These are phyloP conservation scores for Allomyces macrogynus DNA, from an alignment of 192 early-diverging fungal species.

Conservation along the genomic window DNA sequence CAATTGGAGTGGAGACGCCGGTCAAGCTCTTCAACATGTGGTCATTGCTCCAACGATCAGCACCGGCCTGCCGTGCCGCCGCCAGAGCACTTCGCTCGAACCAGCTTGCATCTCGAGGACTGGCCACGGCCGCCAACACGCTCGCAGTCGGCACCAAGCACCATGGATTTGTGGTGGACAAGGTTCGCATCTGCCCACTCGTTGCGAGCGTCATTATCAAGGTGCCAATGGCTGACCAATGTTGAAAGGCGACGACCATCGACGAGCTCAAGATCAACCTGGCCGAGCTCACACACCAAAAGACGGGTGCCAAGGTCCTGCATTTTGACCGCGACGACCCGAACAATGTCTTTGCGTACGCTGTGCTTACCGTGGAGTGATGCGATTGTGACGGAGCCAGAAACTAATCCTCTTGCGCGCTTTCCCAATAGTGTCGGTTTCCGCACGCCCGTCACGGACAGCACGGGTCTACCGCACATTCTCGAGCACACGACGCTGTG, in stretches of 20 bases:
- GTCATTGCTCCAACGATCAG: too few relatives aligned
- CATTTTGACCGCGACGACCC: constrained; percentile 68
- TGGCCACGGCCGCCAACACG: too few relatives aligned
- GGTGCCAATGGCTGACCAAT: too few relatives aligned
- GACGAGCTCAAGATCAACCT: constrained; percentile 62
- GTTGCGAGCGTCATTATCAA: too few relatives aligned
- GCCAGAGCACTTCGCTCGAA: too few relatives aligned
- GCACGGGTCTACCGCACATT: constrained; percentile 80
- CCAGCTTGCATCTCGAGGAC: too few relatives aligned
- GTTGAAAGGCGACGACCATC: constrained; percentile 24
- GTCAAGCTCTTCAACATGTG: too few relatives aligned
- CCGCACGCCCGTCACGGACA: constrained; percentile 57
- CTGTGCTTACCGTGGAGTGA: background rate
- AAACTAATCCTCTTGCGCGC: constrained; percentile 4
- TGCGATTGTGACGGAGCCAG: background rate
- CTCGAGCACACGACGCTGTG: constrained; percentile 90
- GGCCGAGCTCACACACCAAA: constrained; percentile 46
- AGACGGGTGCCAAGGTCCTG: constrained; percentile 66
- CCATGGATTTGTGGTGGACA: too few relatives aligned
- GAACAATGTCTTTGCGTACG: constrained; percentile 71
- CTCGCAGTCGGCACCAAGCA: too few relatives aligned
- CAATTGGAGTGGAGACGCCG: too few relatives aligned
- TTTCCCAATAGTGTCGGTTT: constrained; percentile 48
- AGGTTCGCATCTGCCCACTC: too few relatives aligned
- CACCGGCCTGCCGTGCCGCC: too few relatives aligned